Conservation (phyloP, 2,329 filamentous ascomycete species). For the Botrytis fabae region DNA sequence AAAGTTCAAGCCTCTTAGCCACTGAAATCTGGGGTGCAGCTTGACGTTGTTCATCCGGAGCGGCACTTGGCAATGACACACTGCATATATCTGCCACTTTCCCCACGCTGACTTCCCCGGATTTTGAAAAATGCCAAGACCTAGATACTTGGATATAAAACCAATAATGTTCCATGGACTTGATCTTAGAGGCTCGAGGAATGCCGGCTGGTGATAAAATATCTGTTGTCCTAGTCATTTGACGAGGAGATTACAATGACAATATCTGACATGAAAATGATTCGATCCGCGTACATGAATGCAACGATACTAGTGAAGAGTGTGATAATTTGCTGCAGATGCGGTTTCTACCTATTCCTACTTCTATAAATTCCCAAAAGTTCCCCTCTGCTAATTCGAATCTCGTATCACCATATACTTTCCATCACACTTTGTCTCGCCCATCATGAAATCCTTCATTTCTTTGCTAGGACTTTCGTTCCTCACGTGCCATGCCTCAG, state of each 20-base stretch:
- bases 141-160: not conserved
- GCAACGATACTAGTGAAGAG: not conserved
- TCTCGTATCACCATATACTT: not conserved
- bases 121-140: not conserved
- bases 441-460: conserved; percentile 13
- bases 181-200: too few relatives aligned
- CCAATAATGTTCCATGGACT: not conserved
- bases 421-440: not conserved
- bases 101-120: not conserved
- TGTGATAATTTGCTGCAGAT: not conserved
- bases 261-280: not conserved
- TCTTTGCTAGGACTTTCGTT: conserved; percentile 5
- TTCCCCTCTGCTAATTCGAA: not conserved
- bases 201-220: not conserved
- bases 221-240: conserved; percentile 7
- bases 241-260: not conserved
- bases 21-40: conserved; percentile 10
- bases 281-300: not conserved
- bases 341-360: not conserved
- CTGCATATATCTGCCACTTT: not conserved
- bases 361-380: not conserved
- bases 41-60: not conserved
- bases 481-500: not conserved
- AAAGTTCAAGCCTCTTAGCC: not conserved
- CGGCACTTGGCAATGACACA: not conserved